A percentile compares a stretch with the other conserved stretches of the same genome.
These are phyloP conservation scores for Ottelia alismoides DNA, from an alignment of 106 monocot genomes.

Conservation along the genomic window DNA sequence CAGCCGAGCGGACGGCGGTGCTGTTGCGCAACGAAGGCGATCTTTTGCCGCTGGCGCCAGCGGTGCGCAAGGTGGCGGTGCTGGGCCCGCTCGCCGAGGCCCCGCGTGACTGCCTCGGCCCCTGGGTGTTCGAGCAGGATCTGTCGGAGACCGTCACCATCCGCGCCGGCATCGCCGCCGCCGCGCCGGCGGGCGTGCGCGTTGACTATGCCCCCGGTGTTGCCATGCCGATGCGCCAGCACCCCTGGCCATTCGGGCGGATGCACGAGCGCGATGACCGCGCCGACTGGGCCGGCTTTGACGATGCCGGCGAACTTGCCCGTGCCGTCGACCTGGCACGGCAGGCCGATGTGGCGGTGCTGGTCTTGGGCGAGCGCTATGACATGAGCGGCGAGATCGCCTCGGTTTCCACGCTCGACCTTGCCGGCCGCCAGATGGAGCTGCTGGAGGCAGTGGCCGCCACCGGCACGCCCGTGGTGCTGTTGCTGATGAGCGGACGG, in stretches of 20 bases:
- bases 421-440: neutral
- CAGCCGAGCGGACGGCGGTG: too few relatives aligned
- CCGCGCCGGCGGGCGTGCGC: too few relatives aligned
- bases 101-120: neutral
- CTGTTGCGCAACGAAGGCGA: neutral
- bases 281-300: too few relatives aligned
- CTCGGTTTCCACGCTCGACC: neutral
- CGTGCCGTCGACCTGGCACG: too few relatives aligned
- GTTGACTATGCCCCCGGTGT: neutral
- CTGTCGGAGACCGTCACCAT: neutral
- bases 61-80: neutral
- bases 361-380: neutral
- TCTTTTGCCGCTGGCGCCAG: neutral
- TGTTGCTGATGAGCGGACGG: neutral
- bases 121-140: neutral
- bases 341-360: neutral
- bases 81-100: neutral
- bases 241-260: too few relatives aligned
- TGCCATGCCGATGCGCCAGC: too few relatives aligned
- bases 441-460: neutral
- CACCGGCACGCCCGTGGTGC: neutral
- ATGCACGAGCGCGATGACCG: too few relatives aligned
- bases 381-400: too few relatives aligned
- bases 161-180: neutral
- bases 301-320: too few relatives aligned